Percentiles rank a stretch among this genome's conserved stretches.
These are phyloP conservation scores for Xylariaceae sp. DNA, from an alignment of 2,329 filamentous ascomycete species.

Conservation along the genomic window DNA sequence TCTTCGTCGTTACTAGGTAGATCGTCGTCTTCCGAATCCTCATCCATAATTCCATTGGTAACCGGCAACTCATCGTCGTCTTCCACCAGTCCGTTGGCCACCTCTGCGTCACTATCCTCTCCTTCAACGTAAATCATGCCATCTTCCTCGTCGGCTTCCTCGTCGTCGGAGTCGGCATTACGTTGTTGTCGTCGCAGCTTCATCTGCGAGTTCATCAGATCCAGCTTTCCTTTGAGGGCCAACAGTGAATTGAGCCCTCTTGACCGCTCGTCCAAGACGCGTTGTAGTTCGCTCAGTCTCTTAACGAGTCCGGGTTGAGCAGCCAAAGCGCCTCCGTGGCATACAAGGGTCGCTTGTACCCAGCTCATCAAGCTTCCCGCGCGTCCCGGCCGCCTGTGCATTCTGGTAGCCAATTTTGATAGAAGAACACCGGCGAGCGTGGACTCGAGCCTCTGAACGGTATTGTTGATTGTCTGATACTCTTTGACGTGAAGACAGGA, in stretches of 20 bases:
- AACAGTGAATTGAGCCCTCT: constrained; percentile 78
- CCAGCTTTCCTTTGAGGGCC: constrained; percentile 88
- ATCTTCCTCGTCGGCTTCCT: constrained; percentile 54
- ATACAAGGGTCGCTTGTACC: constrained; percentile 92
- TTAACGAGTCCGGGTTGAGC: constrained; percentile 79
- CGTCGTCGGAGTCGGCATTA: constrained; percentile 48
- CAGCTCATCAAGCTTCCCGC: constrained; percentile 89
- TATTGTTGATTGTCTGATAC: constrained; percentile 72
- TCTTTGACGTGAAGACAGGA: constrained; percentile 84
- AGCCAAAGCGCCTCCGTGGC: constrained; percentile 86
- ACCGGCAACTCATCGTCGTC: constrained; percentile 57
- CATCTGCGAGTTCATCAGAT: constrained; percentile 90
- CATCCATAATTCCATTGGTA: constrained; percentile 50
- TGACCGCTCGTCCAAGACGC: constrained; percentile 82
- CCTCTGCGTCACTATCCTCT: constrained; percentile 56
- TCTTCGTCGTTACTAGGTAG: constrained; percentile 38
- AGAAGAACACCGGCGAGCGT: constrained; percentile 75
- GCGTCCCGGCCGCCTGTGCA: constrained; percentile 82
- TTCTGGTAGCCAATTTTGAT: constrained; percentile 77
- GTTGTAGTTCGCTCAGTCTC: constrained; percentile 73
- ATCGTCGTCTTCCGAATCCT: constrained; percentile 59
- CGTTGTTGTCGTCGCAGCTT: constrained; percentile 69
- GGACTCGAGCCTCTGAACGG: constrained; percentile 86
- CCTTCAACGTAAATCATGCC: constrained; percentile 85
- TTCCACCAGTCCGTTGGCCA: constrained; percentile 43